Base-by-base conservation (phyloP, 257 asterid genomes). In the Solanum sitiens region DNA sequence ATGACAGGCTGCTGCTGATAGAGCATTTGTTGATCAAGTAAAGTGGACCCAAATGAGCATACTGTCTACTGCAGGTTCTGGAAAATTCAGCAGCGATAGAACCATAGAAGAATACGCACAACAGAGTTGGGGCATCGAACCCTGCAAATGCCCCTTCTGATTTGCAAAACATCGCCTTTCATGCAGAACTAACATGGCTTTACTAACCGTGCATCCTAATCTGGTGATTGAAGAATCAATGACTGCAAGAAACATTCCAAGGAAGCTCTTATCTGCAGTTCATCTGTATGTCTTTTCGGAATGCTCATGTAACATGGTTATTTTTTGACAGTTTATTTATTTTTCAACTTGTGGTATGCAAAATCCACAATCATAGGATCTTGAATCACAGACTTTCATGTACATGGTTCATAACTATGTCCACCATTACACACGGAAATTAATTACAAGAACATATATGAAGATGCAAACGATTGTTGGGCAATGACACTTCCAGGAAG, bases 1-100 rank as follows among this genome's bases (percentile, higher is more conserved):
- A 74, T 5, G 30, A 75, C 88, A 92, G 94, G 94, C 93, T 59
- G 86, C 89, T 77, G 92, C 93, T 63, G 94, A 92, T 89, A 80
- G 90, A 83, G 87, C 86, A 18, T 92, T 88, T 90, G 91, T 89
- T 14, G 89, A 91, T 83, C 84, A 87, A 87, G 94, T 85, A 59
- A 92, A 89, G 84, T 91, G 94, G 94, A 92, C 85, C 20, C 71
- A 47, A 30, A 92, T 89, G 94, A 92, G 94, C 89, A 92, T 92
- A 42, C 91, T 91, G 4, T 85, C 93, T 83, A 89, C 93, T 6
- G 89, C 93, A 16, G 92, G 92, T 74, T 87, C 94, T 42, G 93
- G 91, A 82, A 92, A 89, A 88, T 92, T 92, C 89, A 92, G 94
- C 92, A 92, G 93, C 16, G 94, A 92, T 76, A 87, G 91, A 89